Evolutionary conservation across 305 asterid species (phyloP).

Genomic region (Plantago coronopus): DNA sequence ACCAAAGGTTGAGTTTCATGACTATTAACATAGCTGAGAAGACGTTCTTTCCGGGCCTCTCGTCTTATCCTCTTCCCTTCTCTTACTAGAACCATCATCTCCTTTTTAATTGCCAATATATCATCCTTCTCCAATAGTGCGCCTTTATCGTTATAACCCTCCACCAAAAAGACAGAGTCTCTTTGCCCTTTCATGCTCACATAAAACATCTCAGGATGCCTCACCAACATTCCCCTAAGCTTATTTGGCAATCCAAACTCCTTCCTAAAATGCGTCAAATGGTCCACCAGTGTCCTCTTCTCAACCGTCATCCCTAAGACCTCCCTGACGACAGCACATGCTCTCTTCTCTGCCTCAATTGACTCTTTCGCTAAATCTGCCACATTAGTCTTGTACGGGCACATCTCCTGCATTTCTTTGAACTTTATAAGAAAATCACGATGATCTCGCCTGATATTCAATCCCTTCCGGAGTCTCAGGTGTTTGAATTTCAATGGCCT

Average conservation of each 20-base stretch:
- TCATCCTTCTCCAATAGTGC: constrained; percentile 52
- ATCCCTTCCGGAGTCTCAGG: constrained; percentile 66
- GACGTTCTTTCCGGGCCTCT: constrained; percentile 44
- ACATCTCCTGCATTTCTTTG: constrained; percentile 54
- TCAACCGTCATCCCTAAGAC: constrained; percentile 76
- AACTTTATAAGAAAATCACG: constrained; percentile 67
- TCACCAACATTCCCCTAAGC: constrained; percentile 79
- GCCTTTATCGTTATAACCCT: constrained; percentile 69
- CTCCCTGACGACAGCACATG: constrained; percentile 85
- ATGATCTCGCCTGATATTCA: constrained; percentile 67
- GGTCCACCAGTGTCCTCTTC: constrained; percentile 87
- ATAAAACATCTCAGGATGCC: constrained; percentile 93
- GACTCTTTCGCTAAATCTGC: constrained; percentile 50
- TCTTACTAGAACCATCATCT: constrained; percentile 53
- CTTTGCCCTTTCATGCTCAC: constrained; percentile 85
- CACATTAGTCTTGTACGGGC: constrained; percentile 63
- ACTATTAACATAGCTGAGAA: constrained; percentile 18
- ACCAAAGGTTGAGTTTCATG: constrained; percentile 7
- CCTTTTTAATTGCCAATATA: constrained; percentile 43
- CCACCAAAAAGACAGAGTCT: constrained; percentile 84
- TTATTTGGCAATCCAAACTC: constrained; percentile 84
- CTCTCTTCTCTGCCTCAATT: constrained; percentile 81
- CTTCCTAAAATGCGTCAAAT: constrained; percentile 84
- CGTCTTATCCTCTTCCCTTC: constrained; percentile 72
- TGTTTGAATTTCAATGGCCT: constrained; percentile 83